Base-by-base conservation (phyloP, 2,329 filamentous ascomycete species). In the Thielaviopsis punctulata region DNA sequence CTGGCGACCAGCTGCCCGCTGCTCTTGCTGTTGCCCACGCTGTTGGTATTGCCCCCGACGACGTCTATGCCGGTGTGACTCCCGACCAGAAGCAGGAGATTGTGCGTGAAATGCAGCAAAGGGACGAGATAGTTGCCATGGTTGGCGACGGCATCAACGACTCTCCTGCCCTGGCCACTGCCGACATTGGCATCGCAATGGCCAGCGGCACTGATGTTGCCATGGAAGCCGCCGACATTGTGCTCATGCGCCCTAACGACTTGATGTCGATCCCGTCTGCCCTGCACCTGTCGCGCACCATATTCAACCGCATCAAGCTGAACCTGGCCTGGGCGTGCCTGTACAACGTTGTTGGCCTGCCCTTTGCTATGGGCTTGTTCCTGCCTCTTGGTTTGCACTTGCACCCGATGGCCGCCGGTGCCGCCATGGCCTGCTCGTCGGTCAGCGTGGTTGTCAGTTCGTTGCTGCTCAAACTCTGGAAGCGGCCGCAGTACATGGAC, bases 61-160 rank as follows among this genome's bases (percentile, higher is more conserved):
- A 88, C 57, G 86, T 96, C 36, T 83, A 82, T 62, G 87, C 92
- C 12, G 85, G 86, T n/a, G 85, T 90, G 47, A 87, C 85, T 3
- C 92, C 92, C 0, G 82, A 87, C 57, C 85, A 94, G 68, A 98
- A 98, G 64, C 89, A 93, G 64, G 72, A 76, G 24, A 93, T 96
- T 59, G 75, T 98, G 60, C 77, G 79, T 48, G 70, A 82, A 51
- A 75, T 96, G 18, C 87, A 95, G 67, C 70, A 73, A 0, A 66
- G 73, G 49, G 87, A 87, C 56, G 77, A 88, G 60, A 72, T 84
- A 48, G 86, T 96, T 23, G 92, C 86, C 59, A 98, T 98, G 92
- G 89, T 96, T 13, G 89, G 92, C 50, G 92, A 98, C 65, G 92
- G 92, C 43, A 95, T 98, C 75, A 98, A 98, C 66, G 92, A 98